phyloP scores from a whole-genome alignment of 805 yeast species.

The Danielia oregonensis region DNA sequence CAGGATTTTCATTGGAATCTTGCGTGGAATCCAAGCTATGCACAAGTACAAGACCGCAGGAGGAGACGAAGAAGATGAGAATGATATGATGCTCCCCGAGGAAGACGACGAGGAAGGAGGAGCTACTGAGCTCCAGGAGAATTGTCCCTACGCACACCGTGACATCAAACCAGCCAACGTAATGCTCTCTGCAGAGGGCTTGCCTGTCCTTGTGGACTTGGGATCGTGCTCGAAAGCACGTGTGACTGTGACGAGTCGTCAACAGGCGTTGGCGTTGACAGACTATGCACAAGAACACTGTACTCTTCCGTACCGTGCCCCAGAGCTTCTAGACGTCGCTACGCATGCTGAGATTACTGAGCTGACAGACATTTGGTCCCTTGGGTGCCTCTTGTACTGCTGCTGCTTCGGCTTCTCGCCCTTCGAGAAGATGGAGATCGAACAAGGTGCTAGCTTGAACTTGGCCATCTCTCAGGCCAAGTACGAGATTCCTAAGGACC shows the following conservation, averaged over 20 bases:
- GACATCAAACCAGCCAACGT: constrained; percentile 89
- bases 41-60: constrained; percentile 52
- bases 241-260: constrained; percentile 50
- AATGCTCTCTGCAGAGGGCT: constrained; percentile 69
- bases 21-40: constrained; percentile 72
- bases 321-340: constrained; percentile 78
- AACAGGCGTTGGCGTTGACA: constrained; percentile 70
- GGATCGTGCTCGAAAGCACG: constrained; percentile 76
- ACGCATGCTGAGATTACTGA: constrained; percentile 66
- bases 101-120: constrained; percentile 24
- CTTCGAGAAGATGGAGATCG: constrained; percentile 76
- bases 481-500: constrained; percentile 52
- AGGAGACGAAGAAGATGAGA: constrained; percentile 10
- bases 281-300: constrained; percentile 84
- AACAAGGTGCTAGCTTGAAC: constrained; percentile 76
- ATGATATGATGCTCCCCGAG: constrained; percentile 18
- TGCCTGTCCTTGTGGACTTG: constrained; percentile 78
- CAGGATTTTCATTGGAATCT: constrained; percentile 59
- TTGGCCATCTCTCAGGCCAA: constrained; percentile 71
- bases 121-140: constrained; percentile 50
- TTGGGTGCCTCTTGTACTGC: constrained; percentile 81
- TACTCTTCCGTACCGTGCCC: constrained; percentile 84
- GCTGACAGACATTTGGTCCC: constrained; percentile 83
- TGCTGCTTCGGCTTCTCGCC: constrained; percentile 80
- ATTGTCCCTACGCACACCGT: constrained; percentile 74